Percentiles rank a stretch among this genome's conserved stretches.
Evolutionary conservation across 257 asterid genomes (phyloP).

Genomic region (Solanum gandarillasii): DNA sequence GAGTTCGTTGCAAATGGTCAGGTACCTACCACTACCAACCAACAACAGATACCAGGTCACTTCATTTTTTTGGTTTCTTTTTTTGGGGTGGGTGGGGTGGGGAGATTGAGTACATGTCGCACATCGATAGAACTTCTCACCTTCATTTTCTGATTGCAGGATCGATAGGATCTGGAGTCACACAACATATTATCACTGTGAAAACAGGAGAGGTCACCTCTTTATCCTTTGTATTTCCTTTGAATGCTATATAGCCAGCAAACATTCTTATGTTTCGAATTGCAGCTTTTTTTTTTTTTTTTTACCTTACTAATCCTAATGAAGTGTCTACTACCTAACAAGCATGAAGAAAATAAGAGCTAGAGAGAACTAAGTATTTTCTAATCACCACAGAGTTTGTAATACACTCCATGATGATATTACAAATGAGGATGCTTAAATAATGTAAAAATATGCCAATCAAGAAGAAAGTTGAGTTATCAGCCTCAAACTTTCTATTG

Average conservation of each 20-base stretch:
- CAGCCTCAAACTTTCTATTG: too few species aligned
- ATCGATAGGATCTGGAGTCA: background rate
- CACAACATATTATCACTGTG: background rate
- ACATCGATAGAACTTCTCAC: background rate
- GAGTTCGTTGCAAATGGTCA: background rate
- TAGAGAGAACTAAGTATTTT: too few species aligned
- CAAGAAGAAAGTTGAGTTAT: too few species aligned
- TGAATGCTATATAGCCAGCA: background rate
- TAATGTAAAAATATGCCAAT: too few species aligned
- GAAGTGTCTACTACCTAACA: too few species aligned
- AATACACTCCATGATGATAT: too few species aligned
- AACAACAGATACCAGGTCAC: background rate
- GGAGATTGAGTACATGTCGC: background rate
- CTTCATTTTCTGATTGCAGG: background rate
- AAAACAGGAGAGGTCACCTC: background rate
- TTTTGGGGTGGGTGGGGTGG: background rate
- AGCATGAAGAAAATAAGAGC: too few species aligned
- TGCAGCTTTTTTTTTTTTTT: too few species aligned
- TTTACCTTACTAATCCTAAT: too few species aligned
- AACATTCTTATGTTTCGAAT: background rate
- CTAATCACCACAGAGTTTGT: too few species aligned
- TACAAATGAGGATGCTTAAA: too few species aligned
- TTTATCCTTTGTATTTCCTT: background rate
- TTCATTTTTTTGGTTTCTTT: too few species aligned
- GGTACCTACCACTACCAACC: background rate